Percentiles rank a stretch among this genome's conserved stretches.
phyloP scores from a whole-genome alignment of 495 filamentous ascomycete species.

The Lepidopterella palustris region DNA sequence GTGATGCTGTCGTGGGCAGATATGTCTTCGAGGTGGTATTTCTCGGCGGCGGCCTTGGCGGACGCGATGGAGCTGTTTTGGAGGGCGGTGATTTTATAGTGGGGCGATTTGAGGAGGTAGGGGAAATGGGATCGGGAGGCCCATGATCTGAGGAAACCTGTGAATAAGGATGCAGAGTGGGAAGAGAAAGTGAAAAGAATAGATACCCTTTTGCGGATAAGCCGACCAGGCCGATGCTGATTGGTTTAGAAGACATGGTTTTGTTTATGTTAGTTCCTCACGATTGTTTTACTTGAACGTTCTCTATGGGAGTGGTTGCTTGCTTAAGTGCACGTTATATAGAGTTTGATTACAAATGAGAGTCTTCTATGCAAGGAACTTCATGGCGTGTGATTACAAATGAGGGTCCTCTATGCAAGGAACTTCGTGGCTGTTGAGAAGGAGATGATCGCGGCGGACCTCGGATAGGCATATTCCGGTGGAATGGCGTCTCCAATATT shows the following conservation, averaged over 20 bases:
- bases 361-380: no score
- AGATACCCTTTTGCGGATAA: not conserved
- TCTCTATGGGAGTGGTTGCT: no score
- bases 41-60: conserved; percentile 44
- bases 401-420: no score
- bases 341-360: no score
- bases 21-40: conserved; percentile 35
- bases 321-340: no score
- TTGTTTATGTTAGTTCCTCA: no score
- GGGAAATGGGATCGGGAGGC: conserved; percentile 50
- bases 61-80: conserved; percentile 49
- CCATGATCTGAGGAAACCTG: conserved; percentile 37
- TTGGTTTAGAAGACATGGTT: not conserved
- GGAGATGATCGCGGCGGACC: no score
- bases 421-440: no score
- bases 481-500: no score
- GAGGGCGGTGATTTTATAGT: conserved; percentile 52
- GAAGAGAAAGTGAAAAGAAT: not conserved
- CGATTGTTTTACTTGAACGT: no score
- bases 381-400: no score
- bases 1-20: conserved; percentile 47
- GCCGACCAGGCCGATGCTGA: not conserved
- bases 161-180: not conserved
- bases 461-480: no score
- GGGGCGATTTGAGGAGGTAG: conserved; percentile 38